Evolutionary conservation across 129 eudicot species (phyloP).

Genomic region (Erigeron canadensis): DNA sequence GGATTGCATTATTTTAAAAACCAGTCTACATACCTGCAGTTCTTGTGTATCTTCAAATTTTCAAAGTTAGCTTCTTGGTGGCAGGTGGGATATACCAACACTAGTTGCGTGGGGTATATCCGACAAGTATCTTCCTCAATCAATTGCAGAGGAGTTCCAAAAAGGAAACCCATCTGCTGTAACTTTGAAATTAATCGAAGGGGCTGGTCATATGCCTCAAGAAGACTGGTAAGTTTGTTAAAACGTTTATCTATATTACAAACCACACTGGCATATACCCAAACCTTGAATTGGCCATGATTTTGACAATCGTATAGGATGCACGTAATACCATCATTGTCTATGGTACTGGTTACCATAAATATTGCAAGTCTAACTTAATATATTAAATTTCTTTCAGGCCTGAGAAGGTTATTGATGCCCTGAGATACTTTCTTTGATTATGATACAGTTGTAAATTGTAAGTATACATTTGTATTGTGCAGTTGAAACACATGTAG

Average conservation of each 20-base stretch:
- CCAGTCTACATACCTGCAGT: background rate
- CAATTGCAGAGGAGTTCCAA: constrained; percentile 92
- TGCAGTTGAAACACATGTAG: background rate
- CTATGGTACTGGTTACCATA: background rate
- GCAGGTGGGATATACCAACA: constrained; percentile 85
- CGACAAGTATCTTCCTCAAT: constrained; percentile 91
- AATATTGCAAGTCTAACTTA: constrained; percentile 1
- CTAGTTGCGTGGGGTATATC: constrained; percentile 95
- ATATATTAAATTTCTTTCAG: constrained; percentile 38
- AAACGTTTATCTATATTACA: background rate
- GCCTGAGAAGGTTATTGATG: constrained; percentile 96
- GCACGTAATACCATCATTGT: background rate
- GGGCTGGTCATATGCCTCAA: constrained; percentile 99
- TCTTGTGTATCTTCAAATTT: constrained; percentile 12
- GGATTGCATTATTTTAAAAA: background rate
- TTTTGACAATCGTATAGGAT: background rate
- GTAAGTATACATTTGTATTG: too few relatives aligned
- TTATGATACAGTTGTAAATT: constrained; percentile 20
- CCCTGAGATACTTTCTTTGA: constrained; percentile 67
- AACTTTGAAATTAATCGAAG: constrained; percentile 83
- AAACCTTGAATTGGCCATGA: background rate
- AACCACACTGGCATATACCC: background rate
- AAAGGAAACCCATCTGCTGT: constrained; percentile 65
- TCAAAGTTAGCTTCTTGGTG: constrained; percentile 11
- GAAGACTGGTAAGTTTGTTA: constrained; percentile 80